These are phyloP conservation scores for Blastomyces silverae DNA, from an alignment of 2,329 filamentous ascomycete genomes.

Conservation along the genomic window DNA sequence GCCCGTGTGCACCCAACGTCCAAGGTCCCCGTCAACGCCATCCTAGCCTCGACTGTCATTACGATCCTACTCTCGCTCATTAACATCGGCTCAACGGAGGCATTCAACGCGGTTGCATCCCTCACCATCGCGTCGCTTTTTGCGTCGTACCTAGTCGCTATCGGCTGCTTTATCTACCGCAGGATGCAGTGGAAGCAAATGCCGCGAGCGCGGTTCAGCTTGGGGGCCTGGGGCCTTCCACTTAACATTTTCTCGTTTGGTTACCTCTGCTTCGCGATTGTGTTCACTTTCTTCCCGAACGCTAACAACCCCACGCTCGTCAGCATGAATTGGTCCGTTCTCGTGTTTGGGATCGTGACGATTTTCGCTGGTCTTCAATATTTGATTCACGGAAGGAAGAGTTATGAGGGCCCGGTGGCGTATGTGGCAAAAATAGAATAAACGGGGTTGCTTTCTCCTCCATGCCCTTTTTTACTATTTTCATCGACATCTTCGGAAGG, in stretches of 20 bases:
- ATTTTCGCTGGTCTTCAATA: slow-evolving; percentile 21
- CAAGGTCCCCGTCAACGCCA: slow-evolving; percentile 25
- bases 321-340: slow-evolving; percentile 38
- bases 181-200: slow-evolving; percentile 14
- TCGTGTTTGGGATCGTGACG: slow-evolving; percentile 28
- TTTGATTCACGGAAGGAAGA: slow-evolving; percentile 19
- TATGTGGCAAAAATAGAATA: slow-evolving; percentile 17
- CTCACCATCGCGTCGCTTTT: slow-evolving; percentile 36
- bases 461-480: not conserved
- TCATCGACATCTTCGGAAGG: not conserved
- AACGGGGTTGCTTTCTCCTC: not conserved
- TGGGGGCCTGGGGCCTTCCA: slow-evolving; percentile 28
- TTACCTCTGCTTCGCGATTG: slow-evolving; percentile 30
- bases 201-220: slow-evolving; percentile 19
- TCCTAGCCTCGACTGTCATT: slow-evolving; percentile 27
- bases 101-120: slow-evolving; percentile 37
- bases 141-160: slow-evolving; percentile 36
- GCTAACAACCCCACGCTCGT: slow-evolving; percentile 28
- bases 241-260: slow-evolving; percentile 35
- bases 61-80: slow-evolving; percentile 32
- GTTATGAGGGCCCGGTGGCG: slow-evolving; percentile 20
- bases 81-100: slow-evolving; percentile 37
- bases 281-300: slow-evolving; percentile 34
- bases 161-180: slow-evolving; percentile 32
- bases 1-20: slow-evolving; percentile 27